Percentiles rank a stretch among this genome's conserved stretches.
Evolutionary conservation across 441 rosid genomes (phyloP).

Genomic region (Dalechampia spathulata): DNA sequence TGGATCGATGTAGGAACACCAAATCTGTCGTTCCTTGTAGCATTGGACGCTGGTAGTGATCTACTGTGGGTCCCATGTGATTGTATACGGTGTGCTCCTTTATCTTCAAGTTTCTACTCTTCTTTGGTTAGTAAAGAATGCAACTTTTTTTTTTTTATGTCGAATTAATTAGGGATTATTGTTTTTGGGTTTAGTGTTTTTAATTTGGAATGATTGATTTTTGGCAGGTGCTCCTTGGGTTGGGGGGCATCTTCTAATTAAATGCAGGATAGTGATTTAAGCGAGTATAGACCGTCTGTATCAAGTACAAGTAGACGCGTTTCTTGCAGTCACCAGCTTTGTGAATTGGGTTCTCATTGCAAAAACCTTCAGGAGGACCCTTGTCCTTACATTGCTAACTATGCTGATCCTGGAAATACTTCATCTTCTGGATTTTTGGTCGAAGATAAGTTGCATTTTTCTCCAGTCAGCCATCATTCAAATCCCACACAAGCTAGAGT

Average conservation of each 20-base stretch:
- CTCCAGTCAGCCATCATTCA: slow-evolving; percentile 27
- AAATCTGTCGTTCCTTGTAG: slow-evolving; percentile 70
- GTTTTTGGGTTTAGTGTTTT: slow-evolving; percentile 35
- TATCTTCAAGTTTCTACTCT: slow-evolving; percentile 50
- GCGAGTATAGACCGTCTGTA: slow-evolving; percentile 55
- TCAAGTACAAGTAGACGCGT: slow-evolving; percentile 59
- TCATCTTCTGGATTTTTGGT: slow-evolving; percentile 72
- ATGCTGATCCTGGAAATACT: slow-evolving; percentile 40
- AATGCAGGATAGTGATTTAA: slow-evolving; percentile 80
- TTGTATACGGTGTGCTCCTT: slow-evolving; percentile 73
- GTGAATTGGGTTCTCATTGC: slow-evolving; percentile 47
- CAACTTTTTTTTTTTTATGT: not conserved
- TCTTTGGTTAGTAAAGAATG: slow-evolving; percentile 42
- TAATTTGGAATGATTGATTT: slow-evolving; percentile 69
- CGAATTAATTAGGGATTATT: not conserved
- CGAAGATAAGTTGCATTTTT: slow-evolving; percentile 53
- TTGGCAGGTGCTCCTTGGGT: slow-evolving; percentile 80
- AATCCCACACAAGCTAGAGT: slow-evolving; percentile 28
- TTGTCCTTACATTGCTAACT: slow-evolving; percentile 52
- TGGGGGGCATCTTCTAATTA: slow-evolving; percentile 43
- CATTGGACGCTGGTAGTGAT: slow-evolving; percentile 77
- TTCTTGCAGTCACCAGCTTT: slow-evolving; percentile 55
- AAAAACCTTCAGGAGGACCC: slow-evolving; percentile 48
- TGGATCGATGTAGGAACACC: slow-evolving; percentile 88
- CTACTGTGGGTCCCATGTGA: slow-evolving; percentile 86